Evolutionary conservation across 1,284 basidiomycete species (phyloP), one percentile per base, ranked within the genome.

Genomic region (Ustilago sp.): DNA sequence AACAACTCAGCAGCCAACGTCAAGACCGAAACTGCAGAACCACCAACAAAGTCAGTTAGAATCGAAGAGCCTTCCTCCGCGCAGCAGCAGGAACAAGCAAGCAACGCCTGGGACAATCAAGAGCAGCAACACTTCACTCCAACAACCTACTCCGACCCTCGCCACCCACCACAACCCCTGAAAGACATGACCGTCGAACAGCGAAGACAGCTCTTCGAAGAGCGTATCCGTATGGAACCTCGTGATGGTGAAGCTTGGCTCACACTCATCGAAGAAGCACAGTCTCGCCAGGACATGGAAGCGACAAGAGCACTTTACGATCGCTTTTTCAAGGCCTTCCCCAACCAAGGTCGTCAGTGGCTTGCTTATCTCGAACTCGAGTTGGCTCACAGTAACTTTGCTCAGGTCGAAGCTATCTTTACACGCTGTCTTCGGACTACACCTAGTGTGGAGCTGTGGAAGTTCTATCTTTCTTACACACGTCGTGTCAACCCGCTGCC

Each of bases 361-460:
- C 86, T 87, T 51, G 80, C 80, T 32, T 95, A 94, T 84, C 91
- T 92, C 83, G 91, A 90, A 65, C 92, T 94, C 81, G 93, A 92
- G 80, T 87, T 94, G 82, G 87, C 88, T 23, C 88, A 90, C 28
- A 92, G 92, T 85, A 89, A 89, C 73, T 90, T 91, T 81, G 92
- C 67, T 23, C 75, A 80, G 43, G 84, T 84, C 11, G 83, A 85
- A 48, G 71, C 67, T 13, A 81, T 85, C 91, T 95, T 96, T 88
- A 92, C 91, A 80, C 89, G 91, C 58, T 95, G 93, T 86, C 87
- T 96, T 74, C 91, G 91, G 84, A 90, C 90, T 1, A 94, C 94
- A 0, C 92, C 93, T 7, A 92, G 91, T 51, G 93, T 94, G 68
- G 93, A 94, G 68, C 88, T 96, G 1, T 95, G 93, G 92, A 91